Percentiles rank a stretch among this genome's conserved stretches.
These are phyloP conservation scores for Tilletiopsis washingtonensis DNA, from an alignment of 1,284 basidiomycete genomes.

Conservation along the genomic window DNA sequence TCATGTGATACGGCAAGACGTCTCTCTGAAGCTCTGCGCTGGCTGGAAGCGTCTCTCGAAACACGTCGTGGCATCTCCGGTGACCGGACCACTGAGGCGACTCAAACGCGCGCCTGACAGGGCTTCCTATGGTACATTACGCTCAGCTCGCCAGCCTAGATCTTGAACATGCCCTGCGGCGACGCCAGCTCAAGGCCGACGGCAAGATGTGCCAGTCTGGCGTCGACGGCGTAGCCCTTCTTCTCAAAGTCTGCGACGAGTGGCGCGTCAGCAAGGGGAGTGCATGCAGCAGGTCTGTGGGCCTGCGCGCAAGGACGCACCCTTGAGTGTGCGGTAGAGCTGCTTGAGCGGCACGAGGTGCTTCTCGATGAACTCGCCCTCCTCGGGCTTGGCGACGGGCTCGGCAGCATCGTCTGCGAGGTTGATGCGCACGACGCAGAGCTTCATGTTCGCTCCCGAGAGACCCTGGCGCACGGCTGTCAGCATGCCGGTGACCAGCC, in stretches of 20 bases:
- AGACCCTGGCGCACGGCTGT: too few species aligned
- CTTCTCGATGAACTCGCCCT: slow-evolving; percentile 44
- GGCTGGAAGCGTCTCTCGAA: too few species aligned
- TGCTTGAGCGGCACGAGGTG: slow-evolving; percentile 36
- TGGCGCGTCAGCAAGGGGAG: neutral
- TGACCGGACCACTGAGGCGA: too few species aligned
- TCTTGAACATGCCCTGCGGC: too few species aligned
- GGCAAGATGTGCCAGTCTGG: slow-evolving; percentile 40
- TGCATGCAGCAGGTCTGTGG: neutral
- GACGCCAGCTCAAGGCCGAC: slow-evolving; percentile 32
- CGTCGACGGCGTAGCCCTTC: slow-evolving; percentile 36
- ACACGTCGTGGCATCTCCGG: too few species aligned
- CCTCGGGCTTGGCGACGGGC: slow-evolving; percentile 42
- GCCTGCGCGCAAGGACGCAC: slow-evolving; percentile 14
- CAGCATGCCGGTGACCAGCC: too few species aligned
- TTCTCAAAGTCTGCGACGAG: slow-evolving; percentile 26
- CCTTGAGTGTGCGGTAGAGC: slow-evolving; percentile 22
- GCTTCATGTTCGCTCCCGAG: slow-evolving; percentile 39
- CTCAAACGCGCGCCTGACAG: too few species aligned
- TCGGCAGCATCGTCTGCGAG: slow-evolving; percentile 34
- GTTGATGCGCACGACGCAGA: slow-evolving; percentile 35
- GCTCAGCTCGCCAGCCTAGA: too few species aligned
- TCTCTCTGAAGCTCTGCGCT: too few species aligned
- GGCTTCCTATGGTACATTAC: too few species aligned
- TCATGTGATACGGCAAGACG: too few species aligned